Percentiles rank a stretch among this genome's conserved stretches.
Conservation (phyloP, 495 filamentous ascomycete species). For the Hypoxylon crocopeplum region DNA sequence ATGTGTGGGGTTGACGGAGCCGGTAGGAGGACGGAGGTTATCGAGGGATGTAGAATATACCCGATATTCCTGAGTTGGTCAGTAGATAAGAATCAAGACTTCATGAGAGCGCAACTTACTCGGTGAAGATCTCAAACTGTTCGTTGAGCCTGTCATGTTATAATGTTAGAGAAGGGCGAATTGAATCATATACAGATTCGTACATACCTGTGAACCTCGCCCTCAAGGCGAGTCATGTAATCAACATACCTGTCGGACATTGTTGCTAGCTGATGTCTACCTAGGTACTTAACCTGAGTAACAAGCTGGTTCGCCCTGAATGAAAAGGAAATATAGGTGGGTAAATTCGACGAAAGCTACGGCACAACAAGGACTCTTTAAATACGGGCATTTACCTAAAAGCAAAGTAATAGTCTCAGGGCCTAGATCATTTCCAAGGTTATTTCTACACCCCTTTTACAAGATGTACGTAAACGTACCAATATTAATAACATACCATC, state of each 20-base stretch:
- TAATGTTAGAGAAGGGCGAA: neutral
- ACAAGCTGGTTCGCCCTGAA: no score
- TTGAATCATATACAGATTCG: neutral
- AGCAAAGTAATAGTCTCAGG: no score
- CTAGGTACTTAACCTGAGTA: no score
- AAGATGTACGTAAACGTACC: no score
- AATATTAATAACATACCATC: no score
- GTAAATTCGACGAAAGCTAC: no score
- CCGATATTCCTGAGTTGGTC: neutral
- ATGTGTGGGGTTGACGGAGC: slow-evolving; percentile 1
- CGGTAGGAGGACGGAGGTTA: neutral
- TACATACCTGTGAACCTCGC: slow-evolving; percentile 8
- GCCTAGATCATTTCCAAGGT: no score
- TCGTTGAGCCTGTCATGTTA: slow-evolving; percentile 3
- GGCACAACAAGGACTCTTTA: no score
- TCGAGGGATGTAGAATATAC: slow-evolving; percentile 6
- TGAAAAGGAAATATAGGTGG: no score
- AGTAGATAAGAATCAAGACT: neutral
- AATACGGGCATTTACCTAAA: no score
- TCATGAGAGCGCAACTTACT: neutral
- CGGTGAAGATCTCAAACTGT: slow-evolving; percentile 7
- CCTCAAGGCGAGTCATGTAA: slow-evolving; percentile 5
- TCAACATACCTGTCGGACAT: slow-evolving; percentile 7
- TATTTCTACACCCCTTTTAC: no score
- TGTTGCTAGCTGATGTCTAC: neutral